phyloP scores from a whole-genome alignment of 495 filamentous ascomycete species.

The Choiromyces venosus region DNA sequence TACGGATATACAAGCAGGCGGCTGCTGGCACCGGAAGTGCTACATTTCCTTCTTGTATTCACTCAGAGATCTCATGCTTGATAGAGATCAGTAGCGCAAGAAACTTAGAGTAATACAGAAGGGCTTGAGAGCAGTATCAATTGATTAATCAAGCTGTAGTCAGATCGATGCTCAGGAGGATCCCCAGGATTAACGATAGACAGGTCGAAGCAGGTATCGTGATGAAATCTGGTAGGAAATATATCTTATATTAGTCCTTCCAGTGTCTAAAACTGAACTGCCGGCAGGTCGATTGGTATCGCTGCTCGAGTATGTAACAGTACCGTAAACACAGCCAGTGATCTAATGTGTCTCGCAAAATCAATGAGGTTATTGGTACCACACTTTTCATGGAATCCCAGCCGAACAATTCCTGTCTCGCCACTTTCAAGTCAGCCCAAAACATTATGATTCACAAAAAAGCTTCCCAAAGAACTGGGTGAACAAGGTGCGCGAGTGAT shows the following conservation, averaged over 20 bases:
- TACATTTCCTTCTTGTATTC: background rate
- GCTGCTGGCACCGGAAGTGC: background rate
- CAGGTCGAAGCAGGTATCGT: background rate
- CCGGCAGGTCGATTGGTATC: background rate
- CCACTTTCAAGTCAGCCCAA: background rate
- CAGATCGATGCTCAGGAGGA: background rate
- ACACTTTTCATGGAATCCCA: background rate
- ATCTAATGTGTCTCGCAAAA: background rate
- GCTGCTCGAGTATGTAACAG: background rate
- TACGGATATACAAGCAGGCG: background rate
- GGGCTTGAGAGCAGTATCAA: background rate
- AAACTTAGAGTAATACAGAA: background rate
- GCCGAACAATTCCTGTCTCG: background rate
- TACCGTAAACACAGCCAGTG: background rate
- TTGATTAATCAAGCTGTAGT: background rate
- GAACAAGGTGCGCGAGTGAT: background rate
- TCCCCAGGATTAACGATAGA: background rate
- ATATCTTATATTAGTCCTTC: background rate
- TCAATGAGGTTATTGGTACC: background rate
- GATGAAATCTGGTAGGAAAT: background rate
- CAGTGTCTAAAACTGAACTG: background rate
- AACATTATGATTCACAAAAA: background rate
- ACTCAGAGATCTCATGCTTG: background rate
- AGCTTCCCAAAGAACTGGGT: background rate
- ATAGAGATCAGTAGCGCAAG: background rate